Evolutionary conservation across 805 yeast genomes (phyloP).

Genomic region (Schwanniomyces pseudopolymorphus): DNA sequence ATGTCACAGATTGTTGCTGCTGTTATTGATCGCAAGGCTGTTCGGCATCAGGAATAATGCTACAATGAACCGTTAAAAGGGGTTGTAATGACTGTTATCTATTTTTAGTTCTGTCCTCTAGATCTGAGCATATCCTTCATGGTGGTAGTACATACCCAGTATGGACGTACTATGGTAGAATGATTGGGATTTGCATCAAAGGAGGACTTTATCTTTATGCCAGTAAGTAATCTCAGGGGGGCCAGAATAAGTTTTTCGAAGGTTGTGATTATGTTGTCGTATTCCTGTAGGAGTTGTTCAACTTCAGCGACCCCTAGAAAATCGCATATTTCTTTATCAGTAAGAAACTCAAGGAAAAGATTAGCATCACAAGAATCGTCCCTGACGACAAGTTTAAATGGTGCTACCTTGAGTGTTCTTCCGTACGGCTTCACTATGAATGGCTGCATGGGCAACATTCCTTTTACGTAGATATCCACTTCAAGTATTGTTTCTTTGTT

Average conservation of each 20-base stretch:
- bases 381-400: constrained; percentile 19
- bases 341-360: constrained; percentile 20
- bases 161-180: constrained; percentile 6
- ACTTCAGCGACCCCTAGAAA: constrained; percentile 18
- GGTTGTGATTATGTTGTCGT: constrained; percentile 6
- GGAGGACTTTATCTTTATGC: constrained; percentile 4
- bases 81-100: too few species aligned
- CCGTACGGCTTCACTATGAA: constrained; percentile 28
- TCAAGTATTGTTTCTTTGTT: constrained; percentile 13
- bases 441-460: constrained; percentile 15
- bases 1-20: too few species aligned
- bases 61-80: too few species aligned
- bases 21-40: too few species aligned
- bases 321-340: constrained; percentile 22
- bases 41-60: too few species aligned
- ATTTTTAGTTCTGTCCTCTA: background rate
- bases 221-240: background rate
- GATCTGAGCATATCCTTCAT: constrained; percentile 7
- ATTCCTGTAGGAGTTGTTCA: constrained; percentile 11
- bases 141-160: constrained; percentile 14
- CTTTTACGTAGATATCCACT: constrained; percentile 15
- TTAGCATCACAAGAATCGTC: constrained; percentile 6
- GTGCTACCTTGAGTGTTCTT: constrained; percentile 26
- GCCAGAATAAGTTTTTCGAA: constrained; percentile 5
- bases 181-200: constrained; percentile 2